Percentiles rank a stretch among this genome's conserved stretches.
Conservation (phyloP, 805 yeast species). For the Saccharomycopsis olivae region DNA sequence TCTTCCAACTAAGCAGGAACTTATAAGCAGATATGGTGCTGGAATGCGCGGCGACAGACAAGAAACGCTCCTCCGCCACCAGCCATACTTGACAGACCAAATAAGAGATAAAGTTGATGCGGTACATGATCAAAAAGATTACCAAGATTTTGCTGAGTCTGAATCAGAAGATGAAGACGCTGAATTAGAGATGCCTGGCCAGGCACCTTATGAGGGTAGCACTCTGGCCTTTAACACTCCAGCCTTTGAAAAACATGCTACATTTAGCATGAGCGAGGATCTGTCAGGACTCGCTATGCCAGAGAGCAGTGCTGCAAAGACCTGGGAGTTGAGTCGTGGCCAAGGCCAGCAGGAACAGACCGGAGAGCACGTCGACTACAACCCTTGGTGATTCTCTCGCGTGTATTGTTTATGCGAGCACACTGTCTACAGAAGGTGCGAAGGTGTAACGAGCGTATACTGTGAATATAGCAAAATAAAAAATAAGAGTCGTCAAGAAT, state of each 20-base stretch:
- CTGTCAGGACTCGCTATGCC: constrained; percentile 9
- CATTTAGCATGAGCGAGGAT: constrained; percentile 13
- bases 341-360: not conserved
- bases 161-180: constrained; percentile 23
- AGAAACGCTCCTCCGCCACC: too few relatives aligned
- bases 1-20: constrained; percentile 64
- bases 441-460: too few relatives aligned
- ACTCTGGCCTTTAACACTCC: too few relatives aligned
- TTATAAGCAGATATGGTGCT: constrained; percentile 67
- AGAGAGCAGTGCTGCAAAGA: constrained; percentile 9
- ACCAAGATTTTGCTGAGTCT: constrained; percentile 10
- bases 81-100: constrained; percentile 63
- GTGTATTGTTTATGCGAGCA: too few relatives aligned
- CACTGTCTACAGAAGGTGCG: too few relatives aligned
- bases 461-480: too few relatives aligned
- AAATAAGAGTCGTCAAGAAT: too few relatives aligned
- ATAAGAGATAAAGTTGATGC: constrained; percentile 66
- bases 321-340: constrained; percentile 15
- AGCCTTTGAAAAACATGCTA: too few relatives aligned
- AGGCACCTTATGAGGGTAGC: constrained; percentile 10
- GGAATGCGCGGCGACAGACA: too few relatives aligned
- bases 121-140: constrained; percentile 35
- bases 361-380: constrained; percentile 12
- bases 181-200: constrained; percentile 19
- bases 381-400: constrained; percentile 19